Evolutionary conservation across 2,329 filamentous ascomycete species (phyloP).

Genomic region (Fusarium floridanum): DNA sequence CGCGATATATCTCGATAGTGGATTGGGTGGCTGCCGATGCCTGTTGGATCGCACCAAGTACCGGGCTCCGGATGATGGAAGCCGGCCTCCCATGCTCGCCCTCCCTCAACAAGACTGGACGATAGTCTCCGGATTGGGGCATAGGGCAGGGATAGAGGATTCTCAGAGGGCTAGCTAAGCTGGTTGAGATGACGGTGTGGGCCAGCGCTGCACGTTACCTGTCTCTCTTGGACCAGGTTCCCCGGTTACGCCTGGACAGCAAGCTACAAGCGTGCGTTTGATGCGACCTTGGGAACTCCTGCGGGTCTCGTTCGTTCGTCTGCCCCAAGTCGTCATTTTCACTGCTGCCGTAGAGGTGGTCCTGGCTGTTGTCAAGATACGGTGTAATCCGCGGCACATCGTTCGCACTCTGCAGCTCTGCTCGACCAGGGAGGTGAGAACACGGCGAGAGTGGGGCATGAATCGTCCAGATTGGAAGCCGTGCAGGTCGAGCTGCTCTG

Average conservation of each 20-base stretch:
- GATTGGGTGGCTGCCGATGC: conserved; percentile 36
- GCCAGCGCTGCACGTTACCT: conserved; percentile 7
- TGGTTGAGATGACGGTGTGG: conserved; percentile 4
- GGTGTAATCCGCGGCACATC: background rate
- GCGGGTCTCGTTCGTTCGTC: conserved; percentile 2
- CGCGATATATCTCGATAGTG: conserved; percentile 44
- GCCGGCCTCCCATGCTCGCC: conserved; percentile 8
- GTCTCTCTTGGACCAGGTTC: conserved; percentile 11
- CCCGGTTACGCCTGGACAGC: conserved; percentile 15
- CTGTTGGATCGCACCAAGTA: conserved; percentile 33
- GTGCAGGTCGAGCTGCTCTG: conserved; percentile 11
- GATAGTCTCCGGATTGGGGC: conserved; percentile 18
- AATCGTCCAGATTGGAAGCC: conserved; percentile 15
- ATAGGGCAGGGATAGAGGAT: conserved; percentile 24
- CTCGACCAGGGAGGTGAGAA: background rate
- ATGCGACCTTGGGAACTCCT: conserved; percentile 1
- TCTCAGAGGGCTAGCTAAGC: background rate
- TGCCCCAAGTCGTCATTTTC: background rate
- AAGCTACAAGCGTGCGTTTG: background rate
- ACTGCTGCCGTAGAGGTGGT: background rate
- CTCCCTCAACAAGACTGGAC: conserved; percentile 17
- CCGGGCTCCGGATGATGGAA: conserved; percentile 28
- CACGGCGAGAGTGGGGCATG: background rate
- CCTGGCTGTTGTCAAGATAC: background rate
- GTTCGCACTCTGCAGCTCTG: conserved; percentile 5